Conservation (phyloP, 192 early-diverging fungal genomes). For the Entomortierella beljakovae region DNA sequence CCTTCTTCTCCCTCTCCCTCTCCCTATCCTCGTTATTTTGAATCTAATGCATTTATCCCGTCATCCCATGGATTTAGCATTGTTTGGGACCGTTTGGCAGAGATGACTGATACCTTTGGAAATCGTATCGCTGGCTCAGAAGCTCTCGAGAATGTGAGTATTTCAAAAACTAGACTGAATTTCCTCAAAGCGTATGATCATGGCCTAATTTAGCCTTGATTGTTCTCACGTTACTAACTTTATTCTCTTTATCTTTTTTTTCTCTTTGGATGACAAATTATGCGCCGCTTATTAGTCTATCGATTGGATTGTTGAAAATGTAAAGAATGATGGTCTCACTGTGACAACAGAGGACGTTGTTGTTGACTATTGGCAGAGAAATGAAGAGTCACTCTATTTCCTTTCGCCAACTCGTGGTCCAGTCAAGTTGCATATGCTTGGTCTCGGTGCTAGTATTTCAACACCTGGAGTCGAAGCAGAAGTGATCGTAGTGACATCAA, state of each 20-base stretch:
- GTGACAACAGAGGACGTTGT: slow-evolving; percentile 68
- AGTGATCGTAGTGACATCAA: slow-evolving; percentile 62
- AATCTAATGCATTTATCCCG: neutral
- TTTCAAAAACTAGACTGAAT: neutral
- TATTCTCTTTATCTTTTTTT: neutral
- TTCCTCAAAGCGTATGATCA: neutral
- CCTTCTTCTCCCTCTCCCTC: neutral
- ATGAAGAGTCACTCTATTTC: slow-evolving; percentile 65
- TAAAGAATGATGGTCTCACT: slow-evolving; percentile 54
- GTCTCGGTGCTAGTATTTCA: slow-evolving; percentile 61
- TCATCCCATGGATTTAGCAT: slow-evolving; percentile 14
- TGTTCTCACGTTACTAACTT: neutral
- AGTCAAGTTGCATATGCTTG: slow-evolving; percentile 61
- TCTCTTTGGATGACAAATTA: neutral
- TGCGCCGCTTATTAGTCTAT: slow-evolving; percentile 37
- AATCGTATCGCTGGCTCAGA: slow-evolving; percentile 65
- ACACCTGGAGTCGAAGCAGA: slow-evolving; percentile 62
- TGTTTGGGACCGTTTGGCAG: slow-evolving; percentile 69
- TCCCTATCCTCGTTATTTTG: neutral
- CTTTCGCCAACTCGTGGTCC: slow-evolving; percentile 59
- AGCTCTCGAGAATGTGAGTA: slow-evolving; percentile 56
- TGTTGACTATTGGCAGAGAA: slow-evolving; percentile 64
- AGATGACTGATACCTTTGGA: slow-evolving; percentile 72
- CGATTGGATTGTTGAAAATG: slow-evolving; percentile 64
- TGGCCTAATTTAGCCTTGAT: slow-evolving; percentile 9